Conservation (phyloP, 441 rosid species). For the Mallotus repandus region DNA sequence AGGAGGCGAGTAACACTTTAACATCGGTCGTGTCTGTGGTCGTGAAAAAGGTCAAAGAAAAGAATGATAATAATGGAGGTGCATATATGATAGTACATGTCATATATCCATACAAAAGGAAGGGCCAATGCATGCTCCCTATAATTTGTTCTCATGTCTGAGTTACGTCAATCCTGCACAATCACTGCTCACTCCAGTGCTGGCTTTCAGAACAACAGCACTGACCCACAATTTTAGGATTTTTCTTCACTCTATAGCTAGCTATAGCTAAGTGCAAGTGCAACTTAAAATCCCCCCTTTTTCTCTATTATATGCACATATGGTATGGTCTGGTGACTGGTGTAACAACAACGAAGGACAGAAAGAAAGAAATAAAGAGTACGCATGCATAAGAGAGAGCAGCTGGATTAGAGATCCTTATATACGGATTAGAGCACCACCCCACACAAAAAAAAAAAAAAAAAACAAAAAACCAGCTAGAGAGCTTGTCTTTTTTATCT, state of each 20-base stretch:
- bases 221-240: slow-evolving; percentile 8
- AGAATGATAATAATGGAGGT: not conserved
- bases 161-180: not conserved
- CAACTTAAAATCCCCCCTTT: no score
- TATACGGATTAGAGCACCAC: no score
- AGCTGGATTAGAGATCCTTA: not conserved
- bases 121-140: not conserved
- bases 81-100: not conserved
- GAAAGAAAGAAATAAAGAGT: no score
- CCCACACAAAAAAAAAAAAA: no score
- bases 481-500: slow-evolving; percentile 30
- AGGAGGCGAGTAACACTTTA: no score
- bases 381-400: no score
- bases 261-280: no score
- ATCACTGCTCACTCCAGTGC: not conserved
- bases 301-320: no score
- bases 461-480: slow-evolving; percentile 35
- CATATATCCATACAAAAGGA: slow-evolving; percentile 9
- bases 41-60: no score
- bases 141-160: slow-evolving; percentile 3
- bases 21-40: no score
- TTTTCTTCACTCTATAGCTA: slow-evolving; percentile 1
- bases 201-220: not conserved
- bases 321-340: no score
- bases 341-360: no score